A percentile compares a stretch with the other conserved stretches of the same genome.
Evolutionary conservation across 73 alveolate species (phyloP).

Genomic region (Loxodes magnus): DNA sequence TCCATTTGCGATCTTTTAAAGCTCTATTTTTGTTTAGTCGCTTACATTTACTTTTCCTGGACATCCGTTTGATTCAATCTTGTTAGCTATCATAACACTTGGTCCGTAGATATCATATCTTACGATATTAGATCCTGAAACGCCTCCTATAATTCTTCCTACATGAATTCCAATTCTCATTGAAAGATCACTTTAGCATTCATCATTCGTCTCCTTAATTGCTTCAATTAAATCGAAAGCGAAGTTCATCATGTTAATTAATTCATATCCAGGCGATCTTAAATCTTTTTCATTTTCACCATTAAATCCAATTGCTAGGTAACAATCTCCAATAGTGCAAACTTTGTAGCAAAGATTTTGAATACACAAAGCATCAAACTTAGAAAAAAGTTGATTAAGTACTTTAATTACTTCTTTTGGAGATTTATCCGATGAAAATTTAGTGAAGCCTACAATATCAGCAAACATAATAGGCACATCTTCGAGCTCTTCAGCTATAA

Average conservation of each 20-base stretch:
- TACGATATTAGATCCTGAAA: conserved; percentile 32
- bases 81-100: conserved; percentile 36
- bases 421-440: conserved; percentile 21
- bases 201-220: conserved; percentile 1
- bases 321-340: conserved; percentile 37
- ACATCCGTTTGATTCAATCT: conserved; percentile 27
- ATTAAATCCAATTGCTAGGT: conserved; percentile 21
- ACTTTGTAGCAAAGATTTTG: conserved; percentile 18
- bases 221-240: conserved; percentile 9
- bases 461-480: conserved; percentile 34
- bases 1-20: too few species aligned
- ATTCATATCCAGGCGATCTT: conserved; percentile 16
- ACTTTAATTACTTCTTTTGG: conserved; percentile 22
- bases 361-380: conserved; percentile 25
- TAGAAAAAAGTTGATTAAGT: conserved; percentile 24
- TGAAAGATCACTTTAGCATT: background rate
- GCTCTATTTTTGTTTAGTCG: too few species aligned
- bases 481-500: conserved; percentile 29
- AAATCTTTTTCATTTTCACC: conserved; percentile 11
- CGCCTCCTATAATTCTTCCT: conserved; percentile 34
- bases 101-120: conserved; percentile 35
- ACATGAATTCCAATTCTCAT: conserved; percentile 27
- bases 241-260: conserved; percentile 14
- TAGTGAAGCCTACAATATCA: conserved; percentile 40
- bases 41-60: conserved; percentile 22